A percentile compares a stretch with the other conserved stretches of the same genome.
These are phyloP conservation scores for Coccinonectria pachysandricola DNA, from an alignment of 2,329 filamentous ascomycete genomes.

Conservation along the genomic window DNA sequence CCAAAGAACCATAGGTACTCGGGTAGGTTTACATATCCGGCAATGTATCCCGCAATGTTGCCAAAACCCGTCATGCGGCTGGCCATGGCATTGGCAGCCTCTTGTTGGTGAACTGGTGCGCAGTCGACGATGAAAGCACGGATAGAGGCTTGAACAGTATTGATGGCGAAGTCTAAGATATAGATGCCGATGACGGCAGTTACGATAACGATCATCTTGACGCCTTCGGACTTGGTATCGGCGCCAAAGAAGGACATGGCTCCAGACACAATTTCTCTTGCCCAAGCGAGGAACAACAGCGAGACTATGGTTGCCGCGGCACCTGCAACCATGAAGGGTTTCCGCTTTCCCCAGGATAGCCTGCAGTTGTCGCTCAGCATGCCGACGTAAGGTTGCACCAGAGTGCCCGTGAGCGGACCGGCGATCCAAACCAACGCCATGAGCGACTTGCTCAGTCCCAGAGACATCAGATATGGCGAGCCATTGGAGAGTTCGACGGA, in stretches of 20 bases:
- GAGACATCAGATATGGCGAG: constrained; percentile 70
- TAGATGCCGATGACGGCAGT: constrained; percentile 82
- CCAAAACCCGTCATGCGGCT: constrained; percentile 77
- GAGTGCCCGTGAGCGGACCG: constrained; percentile 64
- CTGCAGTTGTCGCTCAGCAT: constrained; percentile 73
- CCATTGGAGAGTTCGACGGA: constrained; percentile 90
- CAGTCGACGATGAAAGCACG: constrained; percentile 91
- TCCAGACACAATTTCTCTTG: constrained; percentile 59
- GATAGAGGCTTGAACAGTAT: constrained; percentile 90
- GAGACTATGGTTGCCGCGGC: constrained; percentile 55
- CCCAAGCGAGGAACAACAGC: constrained; percentile 63
- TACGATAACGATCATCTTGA: constrained; percentile 58
- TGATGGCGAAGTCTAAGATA: constrained; percentile 87
- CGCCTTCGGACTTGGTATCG: constrained; percentile 51
- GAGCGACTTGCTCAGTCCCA: constrained; percentile 72
- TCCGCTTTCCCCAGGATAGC: constrained; percentile 63
- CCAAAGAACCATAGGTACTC: constrained; percentile 69
- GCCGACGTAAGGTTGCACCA: constrained; percentile 76
- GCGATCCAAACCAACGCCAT: constrained; percentile 81
- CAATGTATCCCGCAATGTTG: constrained; percentile 83
- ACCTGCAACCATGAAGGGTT: constrained; percentile 71
- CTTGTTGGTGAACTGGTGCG: constrained; percentile 85
- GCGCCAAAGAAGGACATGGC: constrained; percentile 62
- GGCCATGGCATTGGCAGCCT: constrained; percentile 89
- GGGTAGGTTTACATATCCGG: constrained; percentile 74